A percentile compares a stretch with the other conserved stretches of the same genome.
Evolutionary conservation across 1,284 basidiomycete species (phyloP).

Genomic region (Rhodotorula sp.): DNA sequence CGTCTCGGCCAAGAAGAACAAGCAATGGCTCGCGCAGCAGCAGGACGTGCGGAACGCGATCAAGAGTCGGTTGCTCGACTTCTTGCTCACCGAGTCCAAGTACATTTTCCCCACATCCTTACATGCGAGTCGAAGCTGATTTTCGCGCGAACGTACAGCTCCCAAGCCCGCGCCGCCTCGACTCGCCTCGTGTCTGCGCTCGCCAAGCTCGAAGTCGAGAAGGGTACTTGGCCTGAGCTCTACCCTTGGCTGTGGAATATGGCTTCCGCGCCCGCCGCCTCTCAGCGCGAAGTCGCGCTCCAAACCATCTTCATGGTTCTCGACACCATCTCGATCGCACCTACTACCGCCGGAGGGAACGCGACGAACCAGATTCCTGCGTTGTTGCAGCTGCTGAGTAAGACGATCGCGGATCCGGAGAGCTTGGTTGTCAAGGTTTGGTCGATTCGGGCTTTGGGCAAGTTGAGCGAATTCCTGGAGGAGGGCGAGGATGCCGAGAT

Average conservation of each 20-base stretch:
- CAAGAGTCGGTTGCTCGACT: conserved; percentile 77
- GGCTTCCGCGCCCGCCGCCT: conserved; percentile 64
- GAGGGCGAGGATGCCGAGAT: conserved; percentile 82
- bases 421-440: conserved; percentile 82
- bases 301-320: conserved; percentile 74
- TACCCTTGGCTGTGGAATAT: conserved; percentile 84
- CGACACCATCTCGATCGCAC: conserved; percentile 77
- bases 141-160: conserved; percentile 52
- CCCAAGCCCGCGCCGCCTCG: conserved; percentile 74
- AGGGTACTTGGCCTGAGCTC: conserved; percentile 73
- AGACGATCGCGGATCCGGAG: conserved; percentile 79
- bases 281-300: conserved; percentile 59
- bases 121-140: neutral
- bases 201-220: conserved; percentile 75
- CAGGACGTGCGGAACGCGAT: conserved; percentile 70
- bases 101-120: conserved; percentile 51
- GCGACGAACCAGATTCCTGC: conserved; percentile 74
- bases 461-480: conserved; percentile 84
- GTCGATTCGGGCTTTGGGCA: conserved; percentile 83
- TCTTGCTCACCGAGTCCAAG: conserved; percentile 76
- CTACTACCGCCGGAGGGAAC: conserved; percentile 49
- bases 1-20: conserved; percentile 72
- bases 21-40: conserved; percentile 75
- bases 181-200: conserved; percentile 92
- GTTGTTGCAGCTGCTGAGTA: conserved; percentile 79